phyloP scores from a whole-genome alignment of 1,139 yeast species.

The Hansenula lynferdii region DNA sequence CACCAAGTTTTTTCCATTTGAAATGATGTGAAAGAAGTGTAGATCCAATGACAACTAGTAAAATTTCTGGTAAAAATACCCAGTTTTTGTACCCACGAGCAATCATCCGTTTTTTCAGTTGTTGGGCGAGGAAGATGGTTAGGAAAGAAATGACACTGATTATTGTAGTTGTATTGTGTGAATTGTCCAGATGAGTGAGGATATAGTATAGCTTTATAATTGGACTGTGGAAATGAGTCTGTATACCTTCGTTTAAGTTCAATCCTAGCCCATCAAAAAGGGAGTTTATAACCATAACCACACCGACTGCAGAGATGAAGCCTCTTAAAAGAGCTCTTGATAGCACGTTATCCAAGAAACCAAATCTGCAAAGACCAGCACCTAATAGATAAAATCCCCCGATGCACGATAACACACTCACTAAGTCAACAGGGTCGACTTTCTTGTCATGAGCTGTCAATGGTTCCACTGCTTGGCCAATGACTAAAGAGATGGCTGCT shows the following conservation, averaged over 20 bases:
- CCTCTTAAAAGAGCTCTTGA: conserved; percentile 83
- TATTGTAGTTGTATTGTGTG: conserved; percentile 46
- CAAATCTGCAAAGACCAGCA: conserved; percentile 79
- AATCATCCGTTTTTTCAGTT: conserved; percentile 36
- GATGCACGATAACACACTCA: conserved; percentile 68
- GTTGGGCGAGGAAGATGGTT: conserved; percentile 36
- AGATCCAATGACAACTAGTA: conserved; percentile 62
- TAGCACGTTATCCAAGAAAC: conserved; percentile 83
- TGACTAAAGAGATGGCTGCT: conserved; percentile 85
- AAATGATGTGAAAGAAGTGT: conserved; percentile 52
- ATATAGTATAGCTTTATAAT: conserved; percentile 65
- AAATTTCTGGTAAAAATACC: conserved; percentile 70
- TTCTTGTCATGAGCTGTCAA: conserved; percentile 40
- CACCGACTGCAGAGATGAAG: conserved; percentile 89
- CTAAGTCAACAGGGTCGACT: conserved; percentile 57
- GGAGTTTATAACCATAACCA: conserved; percentile 83
- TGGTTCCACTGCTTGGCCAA: conserved; percentile 88
- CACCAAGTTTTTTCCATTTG: conserved; percentile 54
- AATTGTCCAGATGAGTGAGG: conserved; percentile 33
- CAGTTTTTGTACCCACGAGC: conserved; percentile 28
- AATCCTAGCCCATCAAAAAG: conserved; percentile 70
- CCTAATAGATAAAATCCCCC: conserved; percentile 74
- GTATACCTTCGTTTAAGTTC: conserved; percentile 31
- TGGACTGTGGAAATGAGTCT: conserved; percentile 70
- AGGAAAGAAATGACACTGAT: conserved; percentile 47